Evolutionary conservation across 208 protist species (phyloP).

Genomic region (Leishmania arabica): DNA sequence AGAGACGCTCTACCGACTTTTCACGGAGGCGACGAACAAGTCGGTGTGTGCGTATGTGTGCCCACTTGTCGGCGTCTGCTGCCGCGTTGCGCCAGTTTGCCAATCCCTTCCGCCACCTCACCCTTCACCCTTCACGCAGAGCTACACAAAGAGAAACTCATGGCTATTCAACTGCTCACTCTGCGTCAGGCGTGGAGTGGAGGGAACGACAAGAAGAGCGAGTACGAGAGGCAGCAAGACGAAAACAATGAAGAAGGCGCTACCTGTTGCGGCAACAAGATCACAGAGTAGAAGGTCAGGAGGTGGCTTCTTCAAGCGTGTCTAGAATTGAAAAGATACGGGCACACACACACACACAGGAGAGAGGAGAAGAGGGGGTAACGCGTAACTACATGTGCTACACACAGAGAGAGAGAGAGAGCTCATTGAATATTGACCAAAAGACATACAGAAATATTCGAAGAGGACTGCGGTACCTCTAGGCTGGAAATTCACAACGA

Average conservation of each 20-base stretch:
- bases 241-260: no score
- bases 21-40: background rate
- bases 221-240: no score
- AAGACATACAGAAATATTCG: background rate
- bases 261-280: no score
- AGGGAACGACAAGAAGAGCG: no score
- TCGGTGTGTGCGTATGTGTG: background rate
- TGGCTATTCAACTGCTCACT: no score
- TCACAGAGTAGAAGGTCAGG: no score
- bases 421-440: background rate
- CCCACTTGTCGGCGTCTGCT: background rate
- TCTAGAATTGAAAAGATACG: no score
- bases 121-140: background rate
- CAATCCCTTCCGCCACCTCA: background rate
- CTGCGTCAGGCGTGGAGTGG: no score
- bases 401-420: background rate
- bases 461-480: background rate
- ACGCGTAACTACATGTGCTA: background rate
- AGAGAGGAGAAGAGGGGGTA: background rate
- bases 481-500: background rate
- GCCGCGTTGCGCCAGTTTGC: background rate
- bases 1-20: background rate
- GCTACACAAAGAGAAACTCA: background rate
- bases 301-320: no score
- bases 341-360: background rate